phyloP scores from a whole-genome alignment of 257 asterid species.

The Orobanche coerulescens region DNA sequence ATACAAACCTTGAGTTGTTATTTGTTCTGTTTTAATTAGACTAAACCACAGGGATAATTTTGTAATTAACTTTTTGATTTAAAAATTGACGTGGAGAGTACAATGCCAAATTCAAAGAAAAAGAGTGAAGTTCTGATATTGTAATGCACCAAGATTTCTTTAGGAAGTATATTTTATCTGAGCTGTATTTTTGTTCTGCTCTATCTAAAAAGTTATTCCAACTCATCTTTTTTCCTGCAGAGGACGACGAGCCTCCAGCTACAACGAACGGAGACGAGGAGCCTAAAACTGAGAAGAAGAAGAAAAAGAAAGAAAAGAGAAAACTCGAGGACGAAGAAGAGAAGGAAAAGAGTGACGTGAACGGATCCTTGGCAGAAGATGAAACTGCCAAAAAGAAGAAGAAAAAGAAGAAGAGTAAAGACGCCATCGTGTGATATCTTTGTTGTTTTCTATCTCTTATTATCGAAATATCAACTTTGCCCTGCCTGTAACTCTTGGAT shows the following conservation, averaged over 20 bases:
- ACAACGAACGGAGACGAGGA: constrained; percentile 44
- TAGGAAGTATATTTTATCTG: not conserved
- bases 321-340: constrained; percentile 41
- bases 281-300: constrained; percentile 71
- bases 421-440: constrained; percentile 25
- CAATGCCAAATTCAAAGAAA: not conserved
- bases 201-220: not conserved
- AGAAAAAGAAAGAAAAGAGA: constrained; percentile 75
- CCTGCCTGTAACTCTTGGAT: constrained; percentile 13
- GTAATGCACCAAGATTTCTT: not conserved
- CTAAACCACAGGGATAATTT: no score
- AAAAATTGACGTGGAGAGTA: no score
- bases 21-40: no score
- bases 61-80: no score
- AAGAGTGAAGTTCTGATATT: no score
- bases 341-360: constrained; percentile 28
- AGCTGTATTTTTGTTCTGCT: not conserved
- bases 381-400: constrained; percentile 67
- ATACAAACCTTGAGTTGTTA: no score
- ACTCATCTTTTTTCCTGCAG: constrained; percentile 30
- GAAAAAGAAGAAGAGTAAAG: constrained; percentile 54
- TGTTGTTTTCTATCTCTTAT: not conserved
- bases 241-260: constrained; percentile 33
- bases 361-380: constrained; percentile 35
- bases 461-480: constrained; percentile 10